Conservation (phyloP, 2,329 filamentous ascomycete genomes). For the Aspergillus aculeatus region DNA sequence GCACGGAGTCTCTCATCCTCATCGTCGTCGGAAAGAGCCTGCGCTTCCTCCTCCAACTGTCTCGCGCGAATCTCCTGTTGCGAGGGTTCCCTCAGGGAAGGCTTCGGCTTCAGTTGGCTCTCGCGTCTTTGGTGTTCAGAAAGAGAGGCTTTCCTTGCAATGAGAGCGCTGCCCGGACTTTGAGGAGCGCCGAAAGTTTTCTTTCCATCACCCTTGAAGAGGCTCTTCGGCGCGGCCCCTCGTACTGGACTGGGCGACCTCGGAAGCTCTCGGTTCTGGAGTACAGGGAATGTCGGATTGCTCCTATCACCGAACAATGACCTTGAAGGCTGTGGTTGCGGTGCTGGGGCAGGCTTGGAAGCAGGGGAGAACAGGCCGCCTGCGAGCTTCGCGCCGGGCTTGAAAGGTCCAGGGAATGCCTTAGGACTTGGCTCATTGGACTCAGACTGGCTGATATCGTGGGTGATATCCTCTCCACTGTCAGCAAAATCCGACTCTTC, state of each 20-base stretch:
- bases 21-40: slow-evolving; percentile 46
- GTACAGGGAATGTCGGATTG: slow-evolving; percentile 37
- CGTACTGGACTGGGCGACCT: slow-evolving; percentile 51
- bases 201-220: slow-evolving; percentile 32
- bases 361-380: slow-evolving; percentile 43
- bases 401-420: slow-evolving; percentile 47
- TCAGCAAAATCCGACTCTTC: slow-evolving; percentile 44
- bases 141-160: slow-evolving; percentile 41
- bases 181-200: slow-evolving; percentile 42
- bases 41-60: slow-evolving; percentile 30
- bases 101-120: slow-evolving; percentile 22
- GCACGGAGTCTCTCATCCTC: slow-evolving; percentile 49
- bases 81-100: slow-evolving; percentile 27
- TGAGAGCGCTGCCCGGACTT: slow-evolving; percentile 38
- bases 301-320: slow-evolving; percentile 47
- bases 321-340: slow-evolving; percentile 18
- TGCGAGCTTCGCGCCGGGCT: slow-evolving; percentile 36
- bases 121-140: slow-evolving; percentile 33
- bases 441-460: slow-evolving; percentile 36
- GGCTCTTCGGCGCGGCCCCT: slow-evolving; percentile 25
- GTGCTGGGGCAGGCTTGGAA: slow-evolving; percentile 22
- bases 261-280: slow-evolving; percentile 36
- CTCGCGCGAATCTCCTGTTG: slow-evolving; percentile 34
- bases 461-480: slow-evolving; percentile 48
- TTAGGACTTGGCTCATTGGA: slow-evolving; percentile 36